Evolutionary conservation across 1,284 basidiomycete genomes (phyloP).

Genomic region (Apiotrichum gracile): DNA sequence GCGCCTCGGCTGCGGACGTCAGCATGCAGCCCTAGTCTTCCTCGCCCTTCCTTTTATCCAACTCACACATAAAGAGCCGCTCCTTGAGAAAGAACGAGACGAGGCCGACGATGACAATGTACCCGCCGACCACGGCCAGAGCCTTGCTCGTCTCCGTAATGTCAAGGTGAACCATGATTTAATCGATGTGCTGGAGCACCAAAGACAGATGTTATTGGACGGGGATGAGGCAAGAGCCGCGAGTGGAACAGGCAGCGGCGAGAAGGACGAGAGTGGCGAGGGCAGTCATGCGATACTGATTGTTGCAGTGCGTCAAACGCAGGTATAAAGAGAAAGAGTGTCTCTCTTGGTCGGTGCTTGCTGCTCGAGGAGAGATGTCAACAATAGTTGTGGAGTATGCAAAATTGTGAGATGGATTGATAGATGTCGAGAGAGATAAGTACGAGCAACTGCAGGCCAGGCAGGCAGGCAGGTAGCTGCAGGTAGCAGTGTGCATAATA

Average conservation of each 20-base stretch:
- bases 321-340: no score
- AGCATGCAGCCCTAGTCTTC: neutral
- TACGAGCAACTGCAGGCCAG: no score
- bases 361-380: no score
- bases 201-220: slow-evolving; percentile 6
- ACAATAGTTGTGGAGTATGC: no score
- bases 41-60: no score
- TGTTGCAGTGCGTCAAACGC: neutral
- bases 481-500: no score
- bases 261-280: neutral
- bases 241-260: neutral
- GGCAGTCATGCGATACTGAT: neutral
- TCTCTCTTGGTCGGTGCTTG: no score
- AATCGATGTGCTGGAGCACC: neutral
- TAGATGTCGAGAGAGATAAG: no score
- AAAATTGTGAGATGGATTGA: no score
- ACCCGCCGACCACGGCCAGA: slow-evolving; percentile 40
- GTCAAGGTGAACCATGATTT: slow-evolving; percentile 42
- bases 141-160: slow-evolving; percentile 41
- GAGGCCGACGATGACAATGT: slow-evolving; percentile 42
- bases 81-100: slow-evolving; percentile 48
- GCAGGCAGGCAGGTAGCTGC: no score
- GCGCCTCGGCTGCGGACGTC: slow-evolving; percentile 80
- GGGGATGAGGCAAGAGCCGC: neutral
- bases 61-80: slow-evolving; percentile 45